phyloP scores from a whole-genome alignment of 345 rosid genomes.

The Reutealis trisperma region DNA sequence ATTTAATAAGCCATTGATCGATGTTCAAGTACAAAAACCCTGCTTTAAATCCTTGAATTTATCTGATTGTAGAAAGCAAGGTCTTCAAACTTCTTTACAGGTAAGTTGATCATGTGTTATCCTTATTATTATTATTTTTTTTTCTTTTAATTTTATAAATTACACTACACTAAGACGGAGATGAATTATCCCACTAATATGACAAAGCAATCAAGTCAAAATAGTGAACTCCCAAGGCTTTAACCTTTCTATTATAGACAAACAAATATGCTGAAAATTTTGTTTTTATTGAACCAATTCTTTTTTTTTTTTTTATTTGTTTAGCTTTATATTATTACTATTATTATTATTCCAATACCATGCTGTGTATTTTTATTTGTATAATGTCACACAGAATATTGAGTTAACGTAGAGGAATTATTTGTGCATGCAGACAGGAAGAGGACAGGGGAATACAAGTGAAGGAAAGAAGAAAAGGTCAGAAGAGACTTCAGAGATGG shows the following conservation, averaged over 20 bases:
- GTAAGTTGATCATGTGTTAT: conserved; percentile 25
- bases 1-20: conserved; percentile 46
- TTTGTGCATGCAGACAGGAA: conserved; percentile 38
- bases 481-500: conserved; percentile 51
- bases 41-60: conserved; percentile 45
- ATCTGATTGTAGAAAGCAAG: conserved; percentile 58
- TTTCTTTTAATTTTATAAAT: not conserved
- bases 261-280: no score
- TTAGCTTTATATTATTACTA: no score
- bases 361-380: no score
- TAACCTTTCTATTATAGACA: no score
- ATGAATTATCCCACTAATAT: no score
- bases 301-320: no score
- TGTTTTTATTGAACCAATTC: no score
- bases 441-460: conserved; percentile 43
- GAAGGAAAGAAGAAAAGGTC: conserved; percentile 70
- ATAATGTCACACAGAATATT: not conserved
- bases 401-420: not conserved
- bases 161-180: no score
- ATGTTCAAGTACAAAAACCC: conserved; percentile 47
- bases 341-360: no score
- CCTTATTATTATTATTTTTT: not conserved
- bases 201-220: no score
- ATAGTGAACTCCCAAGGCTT: no score
- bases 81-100: conserved; percentile 40